Conservation (phyloP, 1,139 yeast genomes). For the Pichia sp. region DNA sequence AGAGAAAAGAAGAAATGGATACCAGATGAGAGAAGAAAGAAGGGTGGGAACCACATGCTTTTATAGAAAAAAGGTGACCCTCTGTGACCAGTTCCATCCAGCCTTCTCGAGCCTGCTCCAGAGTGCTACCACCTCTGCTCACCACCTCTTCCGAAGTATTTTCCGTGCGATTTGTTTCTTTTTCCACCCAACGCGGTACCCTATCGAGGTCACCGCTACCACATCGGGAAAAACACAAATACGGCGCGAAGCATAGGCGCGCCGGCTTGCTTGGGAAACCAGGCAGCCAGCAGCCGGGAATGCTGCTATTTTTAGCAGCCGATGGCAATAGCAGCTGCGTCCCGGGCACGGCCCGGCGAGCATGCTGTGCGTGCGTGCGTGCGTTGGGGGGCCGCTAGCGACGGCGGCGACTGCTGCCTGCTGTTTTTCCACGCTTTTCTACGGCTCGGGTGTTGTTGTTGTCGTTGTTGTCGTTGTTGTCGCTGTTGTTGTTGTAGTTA, state of each 20-base stretch:
- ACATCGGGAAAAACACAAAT: neutral
- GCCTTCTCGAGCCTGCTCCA: neutral
- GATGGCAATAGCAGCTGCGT: neutral
- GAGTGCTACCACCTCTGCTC: neutral
- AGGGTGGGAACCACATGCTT: constrained; percentile 3
- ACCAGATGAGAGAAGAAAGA: neutral
- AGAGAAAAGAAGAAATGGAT: neutral
- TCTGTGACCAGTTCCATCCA: neutral
- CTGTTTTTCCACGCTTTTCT: too few relatives aligned
- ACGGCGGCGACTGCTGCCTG: too few relatives aligned
- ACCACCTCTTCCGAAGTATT: neutral
- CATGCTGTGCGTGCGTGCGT: too few relatives aligned
- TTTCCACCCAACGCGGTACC: neutral
- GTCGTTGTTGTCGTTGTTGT: too few relatives aligned
- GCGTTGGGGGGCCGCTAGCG: too few relatives aligned
- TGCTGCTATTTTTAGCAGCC: too few relatives aligned
- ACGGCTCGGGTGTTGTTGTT: too few relatives aligned
- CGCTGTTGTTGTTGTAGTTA: too few relatives aligned
- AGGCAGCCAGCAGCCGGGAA: neutral
- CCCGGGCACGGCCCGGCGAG: neutral
- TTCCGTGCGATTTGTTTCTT: neutral
- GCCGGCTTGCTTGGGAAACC: neutral
- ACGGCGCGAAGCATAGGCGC: neutral
- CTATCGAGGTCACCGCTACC: neutral
- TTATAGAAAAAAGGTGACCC: constrained; percentile 2